Percentiles rank a stretch among this genome's conserved stretches.
These are phyloP conservation scores for Pyrenophora graminea DNA, from an alignment of 2,329 filamentous ascomycete species.

Conservation along the genomic window DNA sequence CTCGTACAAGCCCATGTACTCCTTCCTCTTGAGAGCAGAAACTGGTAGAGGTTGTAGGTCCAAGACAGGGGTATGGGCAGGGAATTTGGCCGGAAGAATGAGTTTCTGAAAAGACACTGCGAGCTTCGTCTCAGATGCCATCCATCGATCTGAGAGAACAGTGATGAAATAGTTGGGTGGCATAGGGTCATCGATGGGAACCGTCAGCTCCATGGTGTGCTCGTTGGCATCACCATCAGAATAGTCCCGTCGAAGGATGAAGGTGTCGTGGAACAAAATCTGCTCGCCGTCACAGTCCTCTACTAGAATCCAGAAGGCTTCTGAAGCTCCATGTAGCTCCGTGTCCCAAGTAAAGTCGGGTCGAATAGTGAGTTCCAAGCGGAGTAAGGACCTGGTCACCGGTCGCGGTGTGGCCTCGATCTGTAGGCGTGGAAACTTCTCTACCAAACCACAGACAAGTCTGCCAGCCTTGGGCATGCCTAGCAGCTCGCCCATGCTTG, in stretches of 20 bases:
- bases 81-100: slow-evolving; percentile 92
- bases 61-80: slow-evolving; percentile 86
- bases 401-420: slow-evolving; percentile 93
- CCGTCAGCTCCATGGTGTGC: slow-evolving; percentile 93
- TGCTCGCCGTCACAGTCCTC: slow-evolving; percentile 98
- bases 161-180: slow-evolving; percentile 99
- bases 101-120: slow-evolving; percentile 95
- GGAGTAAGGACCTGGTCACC: slow-evolving; percentile 89
- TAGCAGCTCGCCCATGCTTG: slow-evolving; percentile 91
- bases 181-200: slow-evolving; percentile 96
- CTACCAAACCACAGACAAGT: slow-evolving; percentile 80
- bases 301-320: slow-evolving; percentile 96
- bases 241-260: slow-evolving; percentile 88
- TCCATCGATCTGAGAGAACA: slow-evolving; percentile 93
- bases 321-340: slow-evolving; percentile 79
- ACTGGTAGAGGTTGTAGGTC: slow-evolving; percentile 91
- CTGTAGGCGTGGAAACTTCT: slow-evolving; percentile 91
- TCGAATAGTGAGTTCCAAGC: slow-evolving; percentile 85
- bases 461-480: slow-evolving; percentile 87
- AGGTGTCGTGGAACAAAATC: slow-evolving; percentile 92
- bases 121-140: slow-evolving; percentile 94
- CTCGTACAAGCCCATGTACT: slow-evolving; percentile 80
- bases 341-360: slow-evolving; percentile 98
- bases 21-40: slow-evolving; percentile 81
- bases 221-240: slow-evolving; percentile 84